These are phyloP conservation scores for Tolypocladium guangdongense DNA, from an alignment of 2,329 filamentous ascomycete species.

Conservation along the genomic window DNA sequence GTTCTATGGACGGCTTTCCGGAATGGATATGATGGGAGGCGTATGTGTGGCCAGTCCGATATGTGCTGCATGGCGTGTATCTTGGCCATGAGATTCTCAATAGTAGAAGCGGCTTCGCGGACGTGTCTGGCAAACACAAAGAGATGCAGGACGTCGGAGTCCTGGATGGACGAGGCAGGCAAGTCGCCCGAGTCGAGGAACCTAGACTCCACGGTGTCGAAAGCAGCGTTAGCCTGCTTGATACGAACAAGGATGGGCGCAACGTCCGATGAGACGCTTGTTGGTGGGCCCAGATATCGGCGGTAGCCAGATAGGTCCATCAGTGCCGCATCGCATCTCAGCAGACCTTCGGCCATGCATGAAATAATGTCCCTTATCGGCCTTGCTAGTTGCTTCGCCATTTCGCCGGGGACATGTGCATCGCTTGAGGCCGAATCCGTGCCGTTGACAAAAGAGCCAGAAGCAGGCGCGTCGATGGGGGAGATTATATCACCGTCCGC, in stretches of 20 bases:
- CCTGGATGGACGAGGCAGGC: constrained; percentile 32
- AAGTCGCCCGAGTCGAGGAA: constrained; percentile 34
- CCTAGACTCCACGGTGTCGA: constrained; percentile 34
- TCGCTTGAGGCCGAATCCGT: constrained; percentile 2
- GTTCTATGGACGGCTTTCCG: constrained; percentile 40
- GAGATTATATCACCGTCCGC: constrained; percentile 6
- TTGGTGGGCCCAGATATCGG: constrained; percentile 32
- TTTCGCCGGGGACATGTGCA: constrained; percentile 11
- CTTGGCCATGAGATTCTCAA: constrained; percentile 35
- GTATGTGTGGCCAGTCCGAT: constrained; percentile 28
- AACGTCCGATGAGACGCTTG: constrained; percentile 30
- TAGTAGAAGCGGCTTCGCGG: constrained; percentile 36
- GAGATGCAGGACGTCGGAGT: constrained; percentile 38
- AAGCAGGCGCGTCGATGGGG: constrained; percentile 4
- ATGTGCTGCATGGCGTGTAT: constrained; percentile 35
- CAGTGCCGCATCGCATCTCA: constrained; percentile 38
- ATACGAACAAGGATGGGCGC: constrained; percentile 27
- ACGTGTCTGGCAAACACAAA: constrained; percentile 46
- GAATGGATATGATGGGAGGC: constrained; percentile 43
- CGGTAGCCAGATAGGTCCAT: constrained; percentile 43
- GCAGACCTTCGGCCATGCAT: constrained; percentile 32
- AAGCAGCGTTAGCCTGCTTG: constrained; percentile 30
- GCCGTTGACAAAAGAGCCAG: constrained; percentile 1
- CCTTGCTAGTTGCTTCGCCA: constrained; percentile 23
- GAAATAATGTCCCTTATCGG: constrained; percentile 36